A percentile compares a stretch with the other conserved stretches of the same genome.
phyloP scores from a whole-genome alignment of 1,284 basidiomycete genomes.

The Tetrapyrgos nigripes region DNA sequence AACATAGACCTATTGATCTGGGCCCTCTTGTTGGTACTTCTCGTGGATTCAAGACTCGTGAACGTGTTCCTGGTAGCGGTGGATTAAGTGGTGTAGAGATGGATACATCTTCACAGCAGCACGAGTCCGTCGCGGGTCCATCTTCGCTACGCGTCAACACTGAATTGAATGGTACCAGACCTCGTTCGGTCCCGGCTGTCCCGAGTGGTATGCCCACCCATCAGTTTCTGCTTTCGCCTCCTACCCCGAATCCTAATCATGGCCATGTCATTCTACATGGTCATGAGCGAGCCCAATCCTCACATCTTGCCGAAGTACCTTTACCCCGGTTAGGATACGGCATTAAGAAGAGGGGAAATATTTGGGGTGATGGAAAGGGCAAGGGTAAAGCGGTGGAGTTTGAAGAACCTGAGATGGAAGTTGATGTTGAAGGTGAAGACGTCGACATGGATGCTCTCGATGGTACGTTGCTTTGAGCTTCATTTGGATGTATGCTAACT shows the following conservation, averaged over 20 bases:
- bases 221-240: background rate
- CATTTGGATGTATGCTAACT: too few relatives aligned
- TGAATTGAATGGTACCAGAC: background rate
- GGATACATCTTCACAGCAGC: constrained; percentile 25
- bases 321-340: background rate
- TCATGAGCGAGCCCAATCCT: background rate
- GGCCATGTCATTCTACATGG: background rate
- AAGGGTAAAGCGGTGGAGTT: constrained; percentile 1
- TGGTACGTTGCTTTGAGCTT: background rate
- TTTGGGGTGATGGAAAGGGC: background rate
- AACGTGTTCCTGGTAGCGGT: constrained; percentile 56
- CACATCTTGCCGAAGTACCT: background rate
- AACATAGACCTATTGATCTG: constrained; percentile 48
- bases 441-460: background rate
- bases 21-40: constrained; percentile 74
- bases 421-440: background rate
- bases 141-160: background rate
- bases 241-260: background rate
- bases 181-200: too few relatives aligned
- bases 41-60: constrained; percentile 70
- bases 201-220: background rate
- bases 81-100: constrained; percentile 72
- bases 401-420: background rate
- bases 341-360: background rate
- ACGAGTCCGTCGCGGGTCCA: background rate